Conservation (phyloP, 2,329 filamentous ascomycete genomes). For the Hymenotorrendiella dingleyae region DNA sequence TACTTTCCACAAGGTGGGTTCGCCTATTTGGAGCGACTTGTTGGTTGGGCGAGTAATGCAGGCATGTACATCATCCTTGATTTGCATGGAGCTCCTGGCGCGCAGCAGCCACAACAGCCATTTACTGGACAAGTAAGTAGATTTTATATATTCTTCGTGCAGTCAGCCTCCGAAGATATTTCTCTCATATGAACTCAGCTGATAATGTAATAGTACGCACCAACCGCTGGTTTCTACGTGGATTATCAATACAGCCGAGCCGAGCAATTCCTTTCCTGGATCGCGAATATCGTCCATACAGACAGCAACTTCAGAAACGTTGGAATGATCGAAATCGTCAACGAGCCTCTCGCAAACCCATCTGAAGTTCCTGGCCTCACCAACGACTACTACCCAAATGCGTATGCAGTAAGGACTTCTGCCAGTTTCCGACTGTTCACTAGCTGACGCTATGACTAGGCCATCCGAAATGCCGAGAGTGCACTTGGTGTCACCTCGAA, state of each 20-base stretch:
- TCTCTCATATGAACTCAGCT: background rate
- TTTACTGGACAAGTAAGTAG: slow-evolving; percentile 34
- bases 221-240: slow-evolving; percentile 46
- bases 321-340: slow-evolving; percentile 53
- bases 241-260: slow-evolving; percentile 50
- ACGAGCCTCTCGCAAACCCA: slow-evolving; percentile 45
- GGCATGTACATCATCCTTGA: slow-evolving; percentile 46
- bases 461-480: slow-evolving; percentile 45
- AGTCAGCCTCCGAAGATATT: background rate
- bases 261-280: slow-evolving; percentile 48
- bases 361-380: slow-evolving; percentile 33
- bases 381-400: slow-evolving; percentile 42
- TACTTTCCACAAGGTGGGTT: slow-evolving; percentile 42
- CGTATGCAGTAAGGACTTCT: slow-evolving; percentile 31
- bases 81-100: slow-evolving; percentile 42
- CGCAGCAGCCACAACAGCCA: slow-evolving; percentile 37
- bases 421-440: too few species aligned
- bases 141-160: background rate
- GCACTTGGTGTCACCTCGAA: slow-evolving; percentile 37
- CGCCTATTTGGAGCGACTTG: slow-evolving; percentile 38
- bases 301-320: slow-evolving; percentile 44
- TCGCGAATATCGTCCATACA: slow-evolving; percentile 45
- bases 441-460: too few species aligned
- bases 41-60: slow-evolving; percentile 38
- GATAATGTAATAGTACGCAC: slow-evolving; percentile 3